Base-by-base conservation (phyloP, 257 asterid species). In the Petunia axillaris region DNA sequence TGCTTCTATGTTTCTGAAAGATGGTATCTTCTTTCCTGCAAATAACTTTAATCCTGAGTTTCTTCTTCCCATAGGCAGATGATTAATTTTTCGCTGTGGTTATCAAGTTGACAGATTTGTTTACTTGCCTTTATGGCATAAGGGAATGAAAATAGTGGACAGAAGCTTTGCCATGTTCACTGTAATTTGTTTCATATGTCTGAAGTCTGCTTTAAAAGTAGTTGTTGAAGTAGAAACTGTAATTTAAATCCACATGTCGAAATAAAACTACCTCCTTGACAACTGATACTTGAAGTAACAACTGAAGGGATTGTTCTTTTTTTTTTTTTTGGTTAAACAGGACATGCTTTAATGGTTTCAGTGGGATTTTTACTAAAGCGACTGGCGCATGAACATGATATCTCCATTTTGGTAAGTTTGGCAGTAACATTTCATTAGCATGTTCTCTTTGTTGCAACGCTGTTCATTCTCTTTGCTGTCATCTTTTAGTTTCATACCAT, bases 301-400 rank as follows among this genome's bases (percentile, higher is more conserved):
- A 68, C 83, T 82, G 58, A 83, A 62, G 36, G 65, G 25, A 8
- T 76, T 82, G 63, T 65, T 53, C 64, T 70, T 83, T 58, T 10
- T 77, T 76, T 71, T 25, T 25, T 25, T 25, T 25, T 25, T 25
- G 25, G 80, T 40, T 58, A 41, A 78, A 43, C 88, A 94, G 97
- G 98, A 62, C 98, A 90, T 79, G 91, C 89, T 78, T 85, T 94
- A 77, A 93, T 91, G 98, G 86, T 86, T 67, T 85, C 93, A 10
- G 86, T 86, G 52, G 97, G 98, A 77, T 87, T 88, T 88, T 80
- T 94, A 80, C 83, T 94, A 75, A 94, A 91, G 91, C 90, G 87
- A 89, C 86, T 94, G 82, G 98, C 97, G 3, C 88, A 90, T 75
- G 96, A 93, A 85, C 88, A 90, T 85, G 87, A 90, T 87, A 80